These are phyloP conservation scores for Pyropia yezoensis DNA, from an alignment of 23 red algal species.

Conservation along the genomic window DNA sequence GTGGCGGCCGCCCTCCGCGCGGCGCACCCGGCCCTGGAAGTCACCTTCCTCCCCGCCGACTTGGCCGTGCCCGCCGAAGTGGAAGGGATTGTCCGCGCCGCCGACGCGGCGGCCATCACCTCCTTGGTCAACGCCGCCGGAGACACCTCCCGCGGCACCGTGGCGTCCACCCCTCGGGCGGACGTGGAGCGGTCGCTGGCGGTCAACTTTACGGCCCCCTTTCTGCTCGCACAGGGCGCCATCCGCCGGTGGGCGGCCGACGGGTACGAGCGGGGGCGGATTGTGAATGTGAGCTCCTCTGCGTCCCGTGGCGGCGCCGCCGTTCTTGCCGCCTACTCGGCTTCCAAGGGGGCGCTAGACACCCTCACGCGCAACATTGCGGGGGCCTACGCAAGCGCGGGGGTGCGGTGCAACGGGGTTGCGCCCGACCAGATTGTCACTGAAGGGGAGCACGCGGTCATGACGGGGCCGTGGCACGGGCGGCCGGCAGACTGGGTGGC, in stretches of 20 bases:
- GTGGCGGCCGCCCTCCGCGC: no score
- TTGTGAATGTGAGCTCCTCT: slow-evolving; percentile 61
- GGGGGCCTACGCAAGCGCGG: slow-evolving; percentile 34
- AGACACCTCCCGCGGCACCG: slow-evolving; percentile 14
- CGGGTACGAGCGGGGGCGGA: slow-evolving; percentile 17
- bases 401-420: slow-evolving; percentile 69
- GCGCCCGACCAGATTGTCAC: slow-evolving; percentile 74
- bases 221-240: slow-evolving; percentile 42
- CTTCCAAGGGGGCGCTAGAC: slow-evolving; percentile 81
- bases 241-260: slow-evolving; percentile 33
- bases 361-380: slow-evolving; percentile 71
- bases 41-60: no score
- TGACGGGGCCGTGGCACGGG: no score
- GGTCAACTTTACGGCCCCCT: slow-evolving; percentile 76
- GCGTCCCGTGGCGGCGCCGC: slow-evolving; percentile 23
- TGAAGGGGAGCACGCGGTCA: slow-evolving; percentile 44
- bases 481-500: slow-evolving; percentile 23
- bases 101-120: slow-evolving; percentile 26
- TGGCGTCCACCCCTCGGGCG: background rate
- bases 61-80: no score
- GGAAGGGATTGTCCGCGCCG: background rate
- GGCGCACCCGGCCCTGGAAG: no score
- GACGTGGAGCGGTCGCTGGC: slow-evolving; percentile 71
- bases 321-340: slow-evolving; percentile 62
- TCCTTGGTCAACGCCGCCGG: slow-evolving; percentile 86